Evolutionary conservation across 2,329 filamentous ascomycete genomes (phyloP).

Genomic region (Leptoxyphium fumago): DNA sequence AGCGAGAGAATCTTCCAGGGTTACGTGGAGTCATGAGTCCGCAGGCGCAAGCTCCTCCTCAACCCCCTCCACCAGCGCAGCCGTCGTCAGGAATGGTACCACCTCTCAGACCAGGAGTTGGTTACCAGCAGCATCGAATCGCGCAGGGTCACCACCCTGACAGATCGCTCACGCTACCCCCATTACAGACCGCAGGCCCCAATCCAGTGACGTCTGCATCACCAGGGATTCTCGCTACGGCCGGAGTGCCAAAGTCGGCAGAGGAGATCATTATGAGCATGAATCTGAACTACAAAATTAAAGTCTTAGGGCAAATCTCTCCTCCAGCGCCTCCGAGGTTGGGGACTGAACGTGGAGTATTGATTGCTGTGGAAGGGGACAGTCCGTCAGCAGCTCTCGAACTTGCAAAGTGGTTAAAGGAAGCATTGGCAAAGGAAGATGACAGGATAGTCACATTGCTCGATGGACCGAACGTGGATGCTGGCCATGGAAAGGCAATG

Average conservation of each 20-base stretch:
- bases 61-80: constrained; percentile 17
- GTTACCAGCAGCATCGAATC: constrained; percentile 20
- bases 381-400: constrained; percentile 47
- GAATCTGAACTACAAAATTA: constrained; percentile 60
- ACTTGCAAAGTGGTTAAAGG: constrained; percentile 50
- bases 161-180: constrained; percentile 37
- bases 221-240: constrained; percentile 4
- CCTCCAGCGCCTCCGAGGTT: constrained; percentile 41
- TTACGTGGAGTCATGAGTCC: constrained; percentile 16
- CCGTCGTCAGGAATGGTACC: constrained; percentile 35
- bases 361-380: constrained; percentile 73
- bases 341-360: constrained; percentile 45
- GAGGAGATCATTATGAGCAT: constrained; percentile 59
- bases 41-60: neutral
- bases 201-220: neutral
- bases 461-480: constrained; percentile 30
- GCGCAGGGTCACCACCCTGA: constrained; percentile 24
- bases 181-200: constrained; percentile 29
- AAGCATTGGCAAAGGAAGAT: constrained; percentile 35
- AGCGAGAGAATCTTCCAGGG: constrained; percentile 29
- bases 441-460: constrained; percentile 37
- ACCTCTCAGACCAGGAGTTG: constrained; percentile 34
- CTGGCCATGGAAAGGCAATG: constrained; percentile 22
- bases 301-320: constrained; percentile 60
- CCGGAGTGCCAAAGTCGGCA: constrained; percentile 8